Base-by-base conservation (phyloP, 345 rosid genomes). In the Salix caprea region DNA sequence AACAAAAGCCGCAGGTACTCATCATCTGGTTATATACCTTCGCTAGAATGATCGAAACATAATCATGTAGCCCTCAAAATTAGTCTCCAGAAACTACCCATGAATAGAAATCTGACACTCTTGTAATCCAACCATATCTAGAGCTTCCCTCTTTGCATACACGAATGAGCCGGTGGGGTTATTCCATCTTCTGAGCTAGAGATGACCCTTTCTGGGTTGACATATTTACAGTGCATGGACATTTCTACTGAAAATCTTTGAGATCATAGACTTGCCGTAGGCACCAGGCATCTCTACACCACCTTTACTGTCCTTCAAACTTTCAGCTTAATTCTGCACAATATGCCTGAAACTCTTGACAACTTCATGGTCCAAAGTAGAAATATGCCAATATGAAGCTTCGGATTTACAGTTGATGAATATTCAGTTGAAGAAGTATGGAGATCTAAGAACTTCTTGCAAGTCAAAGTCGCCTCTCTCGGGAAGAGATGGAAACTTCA, bases 351-450 rank as follows among this genome's bases (percentile, higher is more conserved):
- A 50, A 32, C 40, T 65, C 34, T 40, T 64, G 30, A 65, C 64
- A 34, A 30, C 34, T 73, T 34, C 8, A 12, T 70, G 70, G 76
- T 65, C 28, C 21, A 74, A 66, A 83, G 28, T 30, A 46, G 48
- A 58, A 71, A 24, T 44, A 64, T 32, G 62, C 14, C 11, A n/a
- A n/a, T n/a, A 54, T 65, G 60, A n/a, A 5, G 73, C 61, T 65
- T 80, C 75, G 8, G 67, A 71, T 65, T 30, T 69, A 40, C 21
- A 69, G 5, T 46, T 65, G 37, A 7, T n/a, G 42, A 73, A 24
- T 82, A 73, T 79, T 92, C 88, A 96, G 88, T 96, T 93, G 87
- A 96, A 96, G 72, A 96, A 96, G 82, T 96, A 96, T 2, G 89
- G 94, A 73, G 98, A 96, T 67, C 84, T 73, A 42, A 93, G 87